These are phyloP conservation scores for Solanum bulbocastanum DNA, from an alignment of 257 asterid species.

Conservation along the genomic window DNA sequence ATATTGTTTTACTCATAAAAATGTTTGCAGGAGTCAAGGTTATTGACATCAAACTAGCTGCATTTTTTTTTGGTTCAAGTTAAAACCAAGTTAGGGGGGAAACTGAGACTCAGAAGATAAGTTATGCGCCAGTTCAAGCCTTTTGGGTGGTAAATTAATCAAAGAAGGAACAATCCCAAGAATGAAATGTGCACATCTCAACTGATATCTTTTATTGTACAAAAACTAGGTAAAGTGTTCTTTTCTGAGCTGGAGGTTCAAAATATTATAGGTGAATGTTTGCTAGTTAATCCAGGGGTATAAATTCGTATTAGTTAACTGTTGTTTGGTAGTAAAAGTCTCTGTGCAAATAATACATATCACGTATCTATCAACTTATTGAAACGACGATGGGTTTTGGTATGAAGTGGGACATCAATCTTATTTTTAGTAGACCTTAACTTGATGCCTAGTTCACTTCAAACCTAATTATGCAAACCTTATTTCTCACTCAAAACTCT, in stretches of 20 bases:
- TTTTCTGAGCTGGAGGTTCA: not conserved
- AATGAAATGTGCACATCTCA: not conserved
- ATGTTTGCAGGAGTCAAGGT: not conserved
- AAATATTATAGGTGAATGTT: not conserved
- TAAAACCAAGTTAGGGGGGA: not conserved
- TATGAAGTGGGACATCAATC: not conserved
- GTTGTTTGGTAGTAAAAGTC: not conserved
- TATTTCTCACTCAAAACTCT: slow-evolving; percentile 16
- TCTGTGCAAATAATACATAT: not conserved
- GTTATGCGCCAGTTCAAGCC: not conserved
- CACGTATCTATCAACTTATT: not conserved
- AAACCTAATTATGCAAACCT: slow-evolving; percentile 36
- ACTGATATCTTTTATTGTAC: not conserved
- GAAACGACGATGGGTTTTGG: not conserved
- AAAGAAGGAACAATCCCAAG: not conserved
- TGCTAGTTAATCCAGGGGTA: not conserved
- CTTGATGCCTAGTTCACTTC: slow-evolving; percentile 28
- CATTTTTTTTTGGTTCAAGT: not conserved
- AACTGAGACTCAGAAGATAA: not conserved
- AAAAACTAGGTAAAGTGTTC: not conserved
- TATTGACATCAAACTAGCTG: not conserved
- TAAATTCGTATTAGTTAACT: not conserved
- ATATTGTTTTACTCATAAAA: not conserved
- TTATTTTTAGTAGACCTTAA: not conserved
- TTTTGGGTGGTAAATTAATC: not conserved